These are phyloP conservation scores for Sporothrix globosa DNA, from an alignment of 2,329 filamentous ascomycete genomes.

Conservation along the genomic window DNA sequence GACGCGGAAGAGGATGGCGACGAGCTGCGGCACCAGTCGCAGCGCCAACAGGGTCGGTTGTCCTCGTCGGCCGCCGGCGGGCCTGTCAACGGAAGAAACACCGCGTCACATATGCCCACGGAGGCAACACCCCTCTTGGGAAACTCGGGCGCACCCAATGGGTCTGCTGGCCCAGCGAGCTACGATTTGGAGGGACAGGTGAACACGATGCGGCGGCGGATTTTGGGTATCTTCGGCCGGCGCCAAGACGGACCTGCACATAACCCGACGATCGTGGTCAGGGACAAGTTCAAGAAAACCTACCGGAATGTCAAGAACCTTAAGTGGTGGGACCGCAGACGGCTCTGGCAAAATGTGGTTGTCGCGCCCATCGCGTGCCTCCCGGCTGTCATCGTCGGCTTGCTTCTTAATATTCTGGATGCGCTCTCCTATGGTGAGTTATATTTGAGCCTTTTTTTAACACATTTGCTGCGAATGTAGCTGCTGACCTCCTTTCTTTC, in stretches of 20 bases:
- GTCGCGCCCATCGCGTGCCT: conserved; percentile 71
- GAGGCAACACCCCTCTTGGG: conserved; percentile 56
- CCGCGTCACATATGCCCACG: conserved; percentile 22
- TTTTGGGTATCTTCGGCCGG: conserved; percentile 29
- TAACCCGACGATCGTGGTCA: not conserved
- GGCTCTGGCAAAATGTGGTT: conserved; percentile 66
- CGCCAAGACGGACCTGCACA: not conserved
- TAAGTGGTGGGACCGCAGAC: conserved; percentile 70
- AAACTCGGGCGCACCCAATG: conserved; percentile 40
- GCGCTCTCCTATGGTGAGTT: conserved; percentile 81
- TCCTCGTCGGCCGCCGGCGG: not conserved
- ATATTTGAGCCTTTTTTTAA: not conserved
- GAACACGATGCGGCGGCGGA: conserved; percentile 25
- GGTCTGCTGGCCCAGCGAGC: conserved; percentile 32
- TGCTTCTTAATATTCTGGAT: conserved; percentile 90
- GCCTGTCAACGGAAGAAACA: not conserved
- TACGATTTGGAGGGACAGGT: conserved; percentile 59
- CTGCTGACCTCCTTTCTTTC: not conserved
- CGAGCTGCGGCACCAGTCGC: not conserved
- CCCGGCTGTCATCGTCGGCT: conserved; percentile 83
- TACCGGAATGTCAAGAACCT: conserved; percentile 56
- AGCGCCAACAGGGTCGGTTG: not conserved
- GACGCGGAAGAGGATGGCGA: conserved; percentile 29
- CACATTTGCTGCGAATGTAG: not conserved
- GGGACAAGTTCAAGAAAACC: conserved; percentile 36